A percentile compares a stretch with the other conserved stretches of the same genome.
Conservation (phyloP, 1,284 basidiomycete genomes). For the Trichosporon ovoides region DNA sequence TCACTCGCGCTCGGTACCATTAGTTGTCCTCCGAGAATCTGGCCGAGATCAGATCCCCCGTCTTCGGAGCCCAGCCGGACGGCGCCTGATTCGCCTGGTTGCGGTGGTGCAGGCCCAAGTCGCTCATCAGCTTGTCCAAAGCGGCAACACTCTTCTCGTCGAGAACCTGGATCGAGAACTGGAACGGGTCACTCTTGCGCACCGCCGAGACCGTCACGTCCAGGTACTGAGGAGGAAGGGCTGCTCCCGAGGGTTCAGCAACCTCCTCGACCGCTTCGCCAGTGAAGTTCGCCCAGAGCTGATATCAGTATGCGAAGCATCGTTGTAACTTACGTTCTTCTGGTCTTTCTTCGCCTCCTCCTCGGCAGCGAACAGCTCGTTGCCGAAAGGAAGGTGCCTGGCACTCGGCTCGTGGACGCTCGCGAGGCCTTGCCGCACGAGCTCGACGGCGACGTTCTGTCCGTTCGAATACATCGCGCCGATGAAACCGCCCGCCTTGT, state of each 20-base stretch:
- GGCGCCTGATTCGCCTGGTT: conserved; percentile 56
- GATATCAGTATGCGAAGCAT: conserved; percentile 7
- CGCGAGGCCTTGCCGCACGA: conserved; percentile 72
- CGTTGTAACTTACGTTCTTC: conserved; percentile 59
- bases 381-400: conserved; percentile 69
- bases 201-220: conserved; percentile 90
- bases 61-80: conserved; percentile 66
- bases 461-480: conserved; percentile 72
- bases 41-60: conserved; percentile 81
- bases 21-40: conserved; percentile 63
- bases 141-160: conserved; percentile 77
- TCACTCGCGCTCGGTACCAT: conserved; percentile 91
- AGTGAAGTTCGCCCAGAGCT: conserved; percentile 81
- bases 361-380: conserved; percentile 79
- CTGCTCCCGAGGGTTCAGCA: conserved; percentile 50
- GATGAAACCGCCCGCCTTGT: conserved; percentile 95
- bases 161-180: conserved; percentile 86
- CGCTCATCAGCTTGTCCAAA: conserved; percentile 86
- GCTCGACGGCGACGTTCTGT: conserved; percentile 75
- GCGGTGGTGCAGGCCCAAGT: conserved; percentile 80
- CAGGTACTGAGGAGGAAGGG: conserved; percentile 74
- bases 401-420: conserved; percentile 83
- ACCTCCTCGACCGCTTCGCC: conserved; percentile 56
- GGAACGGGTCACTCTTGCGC: conserved; percentile 67
- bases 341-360: conserved; percentile 69